These are phyloP conservation scores for Trametes polyzona DNA, from an alignment of 1,284 basidiomycete genomes.

Conservation along the genomic window DNA sequence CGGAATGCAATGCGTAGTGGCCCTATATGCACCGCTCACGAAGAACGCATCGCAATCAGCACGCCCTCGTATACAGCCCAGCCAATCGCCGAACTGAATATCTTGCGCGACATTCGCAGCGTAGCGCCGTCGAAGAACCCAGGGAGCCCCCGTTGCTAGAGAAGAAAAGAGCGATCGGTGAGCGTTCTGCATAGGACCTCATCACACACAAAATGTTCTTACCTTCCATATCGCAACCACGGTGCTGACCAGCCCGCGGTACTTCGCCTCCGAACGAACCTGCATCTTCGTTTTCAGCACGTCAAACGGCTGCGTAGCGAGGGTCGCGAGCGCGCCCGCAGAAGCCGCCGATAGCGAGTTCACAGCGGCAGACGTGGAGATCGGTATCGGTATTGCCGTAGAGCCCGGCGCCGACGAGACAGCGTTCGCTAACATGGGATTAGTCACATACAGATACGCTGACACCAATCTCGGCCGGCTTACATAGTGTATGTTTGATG, in stretches of 20 bases:
- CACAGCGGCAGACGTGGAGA: constrained; percentile 46
- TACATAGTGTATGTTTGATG: constrained; percentile 74
- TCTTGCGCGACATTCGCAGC: constrained; percentile 84
- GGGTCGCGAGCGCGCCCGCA: constrained; percentile 81
- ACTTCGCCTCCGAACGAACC: constrained; percentile 74
- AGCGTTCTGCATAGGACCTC: not conserved
- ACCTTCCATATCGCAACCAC: constrained; percentile 71
- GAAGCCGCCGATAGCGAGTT: constrained; percentile 70
- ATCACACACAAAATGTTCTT: constrained; percentile 28
- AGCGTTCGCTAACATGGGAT: constrained; percentile 9
- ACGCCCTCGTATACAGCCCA: constrained; percentile 93
- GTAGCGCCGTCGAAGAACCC: constrained; percentile 90
- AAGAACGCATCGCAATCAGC: constrained; percentile 60
- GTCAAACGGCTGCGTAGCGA: constrained; percentile 89
- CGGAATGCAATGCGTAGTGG: not conserved
- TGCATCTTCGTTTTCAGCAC: constrained; percentile 94
- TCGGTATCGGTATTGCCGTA: constrained; percentile 41
- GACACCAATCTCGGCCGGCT: constrained; percentile 24
- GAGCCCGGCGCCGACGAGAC: constrained; percentile 18
- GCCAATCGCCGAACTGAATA: constrained; percentile 88
- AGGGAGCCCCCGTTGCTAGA: constrained; percentile 70
- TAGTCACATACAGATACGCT: not conserved
- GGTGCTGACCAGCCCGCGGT: constrained; percentile 72
- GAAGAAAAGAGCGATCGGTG: not conserved
- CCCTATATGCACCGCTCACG: not conserved